Percentiles rank a stretch among this genome's conserved stretches.
phyloP scores from a whole-genome alignment of 768 basidiomycete genomes.

The Kwoniella newhampshirensis region DNA sequence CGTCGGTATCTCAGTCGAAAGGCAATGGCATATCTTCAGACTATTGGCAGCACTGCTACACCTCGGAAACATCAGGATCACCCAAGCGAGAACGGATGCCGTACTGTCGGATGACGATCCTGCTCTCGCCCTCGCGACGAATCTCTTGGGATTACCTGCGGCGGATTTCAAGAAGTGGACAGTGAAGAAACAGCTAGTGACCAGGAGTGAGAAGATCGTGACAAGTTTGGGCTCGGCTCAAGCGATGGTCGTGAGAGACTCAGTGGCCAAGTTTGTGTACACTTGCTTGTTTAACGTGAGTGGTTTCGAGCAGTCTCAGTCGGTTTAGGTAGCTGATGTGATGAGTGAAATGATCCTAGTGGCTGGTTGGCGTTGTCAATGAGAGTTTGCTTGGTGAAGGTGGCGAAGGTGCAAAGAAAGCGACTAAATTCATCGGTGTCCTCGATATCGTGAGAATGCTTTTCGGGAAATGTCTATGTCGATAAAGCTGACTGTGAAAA shows the following conservation, averaged over 20 bases:
- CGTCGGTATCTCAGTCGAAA: slow-evolving; percentile 95
- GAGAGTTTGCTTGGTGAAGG: slow-evolving; percentile 94
- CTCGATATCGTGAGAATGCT: slow-evolving; percentile 67
- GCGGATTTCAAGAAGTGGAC: slow-evolving; percentile 99
- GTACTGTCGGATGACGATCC: slow-evolving; percentile 78
- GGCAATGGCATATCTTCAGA: slow-evolving; percentile 93
- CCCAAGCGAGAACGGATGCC: slow-evolving; percentile 75
- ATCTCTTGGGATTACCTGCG: slow-evolving; percentile 83
- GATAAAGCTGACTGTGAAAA: background rate
- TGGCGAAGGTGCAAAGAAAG: slow-evolving; percentile 81
- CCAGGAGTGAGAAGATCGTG: slow-evolving; percentile 92
- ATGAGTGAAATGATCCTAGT: slow-evolving; percentile 52
- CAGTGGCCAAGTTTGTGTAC: slow-evolving; percentile 97
- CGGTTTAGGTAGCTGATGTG: background rate
- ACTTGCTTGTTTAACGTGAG: slow-evolving; percentile 85
- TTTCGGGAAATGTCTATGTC: background rate
- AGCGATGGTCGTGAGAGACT: slow-evolving; percentile 90
- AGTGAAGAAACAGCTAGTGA: slow-evolving; percentile 93
- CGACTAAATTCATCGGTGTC: slow-evolving; percentile 99
- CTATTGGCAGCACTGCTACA: slow-evolving; percentile 89
- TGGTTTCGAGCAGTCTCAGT: background rate
- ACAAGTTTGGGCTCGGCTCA: slow-evolving; percentile 80
- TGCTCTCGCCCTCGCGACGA: slow-evolving; percentile 74
- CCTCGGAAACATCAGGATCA: slow-evolving; percentile 95
- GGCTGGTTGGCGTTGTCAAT: slow-evolving; percentile 95